Evolutionary conservation across 768 basidiomycete genomes (phyloP), one percentile per base, ranked within the genome.

Genomic region (Termitomyces sp.): DNA sequence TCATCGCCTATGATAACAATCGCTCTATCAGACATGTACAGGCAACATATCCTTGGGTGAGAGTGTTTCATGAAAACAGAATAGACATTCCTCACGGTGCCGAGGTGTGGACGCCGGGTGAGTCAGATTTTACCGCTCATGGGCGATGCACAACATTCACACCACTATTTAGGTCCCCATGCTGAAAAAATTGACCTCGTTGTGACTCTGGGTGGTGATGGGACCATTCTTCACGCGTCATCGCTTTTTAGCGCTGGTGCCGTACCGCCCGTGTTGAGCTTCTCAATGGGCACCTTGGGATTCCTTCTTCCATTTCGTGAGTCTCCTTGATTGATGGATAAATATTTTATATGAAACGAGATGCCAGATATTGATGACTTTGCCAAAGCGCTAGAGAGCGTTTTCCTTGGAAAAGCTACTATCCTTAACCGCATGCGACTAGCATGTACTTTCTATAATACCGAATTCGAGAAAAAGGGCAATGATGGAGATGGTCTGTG

Each of bases 291-390:
- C 8, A 94, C 91, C 9, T 77, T 98, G 0, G 95, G 95, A 3
- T 98, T 98, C 70, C 74, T 98, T 6, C 77, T 97, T 21, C 95
- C 95, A 0, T 97, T 97, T 68, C 90, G 95, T 93, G 65, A 73
- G 95, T 76, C 40, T 47, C 5, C 37, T 47, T 5, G 24, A 30
- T 49, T 22, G 34, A 53, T n/a, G n/a, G n/a, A n/a, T 49, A 8
- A 15, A 41, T n/a, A 30, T 48, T 35, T 28, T 26, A 30, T 21
- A 24, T 54, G 19, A 54, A 54, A 57, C 26, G 24, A 26, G 21
- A 53, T 51, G 10, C 38, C 62, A 97, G 95, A 95, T 67, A 90
- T 97, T 64, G 90, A 95, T 58, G 86, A 92, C 60, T 90, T 92
- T 62, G 83, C 80, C 15, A 83, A 84, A 59, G 92, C 92, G 0